Evolutionary conservation across 805 yeast species (phyloP), one percentile per base, ranked within the genome.

Genomic region (Alloascoidea africana): DNA sequence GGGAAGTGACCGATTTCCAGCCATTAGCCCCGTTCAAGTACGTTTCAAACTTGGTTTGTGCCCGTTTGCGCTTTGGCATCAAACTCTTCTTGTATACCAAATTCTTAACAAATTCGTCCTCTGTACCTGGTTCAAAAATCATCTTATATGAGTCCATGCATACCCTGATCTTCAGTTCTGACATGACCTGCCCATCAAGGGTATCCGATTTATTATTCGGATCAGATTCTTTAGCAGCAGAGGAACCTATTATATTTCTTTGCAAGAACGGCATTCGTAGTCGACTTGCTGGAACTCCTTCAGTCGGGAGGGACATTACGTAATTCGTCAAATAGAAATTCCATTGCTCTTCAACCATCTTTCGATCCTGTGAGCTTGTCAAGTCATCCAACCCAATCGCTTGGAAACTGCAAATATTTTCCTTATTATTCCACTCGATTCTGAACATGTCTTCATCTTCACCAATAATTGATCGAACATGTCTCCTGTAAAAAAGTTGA

Each of bases 301-400:
- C 98, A 2, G 99, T 91, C 27, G 98, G 97, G 50, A 85, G 94
- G 2, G 94, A 81, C 82, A 91, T 80, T 33, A 87, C 72, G 55
- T 81, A 91, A 34, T 94, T 82, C 0, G 97, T 89, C 37, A 91
- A 69, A 53, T 91, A 91, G 60, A 91, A 89, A 53, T 85, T 87
- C 81, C 95, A 91, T 49, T 72, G 73, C 45, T 84, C 93, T 47
- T 82, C 89, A 3, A 75, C 72, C 15, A 75, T 69, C 46, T 66
- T 64, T 6, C 68, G 65, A 45, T 82, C 83, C 41, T 77, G 77
- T 49, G 80, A 64, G 51, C 86, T 67, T 0, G 97, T 87, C 48
- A 87, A 62, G 52, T 89, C 97, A 50, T 85, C 95, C 34, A 84
- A 63, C 5, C 89, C 87, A 40, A 91, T 76, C 56, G 80, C 85